phyloP scores from a whole-genome alignment of 1,139 yeast species.

The Saccharomyces pastorianus region DNA sequence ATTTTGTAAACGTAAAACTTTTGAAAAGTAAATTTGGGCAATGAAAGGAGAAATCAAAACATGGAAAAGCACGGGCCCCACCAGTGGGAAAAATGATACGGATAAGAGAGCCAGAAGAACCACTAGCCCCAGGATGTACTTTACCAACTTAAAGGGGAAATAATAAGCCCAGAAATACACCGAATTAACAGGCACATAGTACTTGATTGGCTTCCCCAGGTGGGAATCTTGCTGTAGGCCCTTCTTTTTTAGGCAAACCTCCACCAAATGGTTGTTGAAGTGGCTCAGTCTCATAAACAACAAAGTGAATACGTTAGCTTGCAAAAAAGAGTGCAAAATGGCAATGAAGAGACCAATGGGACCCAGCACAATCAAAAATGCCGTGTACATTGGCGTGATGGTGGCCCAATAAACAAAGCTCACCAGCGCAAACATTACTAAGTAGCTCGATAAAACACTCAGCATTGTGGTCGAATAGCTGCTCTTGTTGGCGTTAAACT shows the following conservation, averaged over 20 bases:
- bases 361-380: constrained; percentile 25
- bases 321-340: constrained; percentile 24
- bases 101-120: constrained; percentile 12
- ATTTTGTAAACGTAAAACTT: constrained; percentile 19
- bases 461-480: constrained; percentile 14
- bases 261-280: constrained; percentile 15
- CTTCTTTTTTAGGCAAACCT: constrained; percentile 11
- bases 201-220: constrained; percentile 20
- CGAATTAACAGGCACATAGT: constrained; percentile 22
- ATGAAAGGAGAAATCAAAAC: constrained; percentile 23
- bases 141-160: constrained; percentile 22
- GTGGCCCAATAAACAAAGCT: constrained; percentile 25
- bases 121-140: constrained; percentile 15
- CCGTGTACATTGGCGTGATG: constrained; percentile 27
- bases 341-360: constrained; percentile 27
- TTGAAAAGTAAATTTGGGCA: constrained; percentile 23
- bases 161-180: constrained; percentile 26
- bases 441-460: constrained; percentile 15
- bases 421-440: constrained; percentile 15
- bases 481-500: constrained; percentile 12
- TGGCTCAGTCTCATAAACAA: constrained; percentile 27
- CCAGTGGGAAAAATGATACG: constrained; percentile 24
- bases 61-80: constrained; percentile 27
- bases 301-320: constrained; percentile 27
- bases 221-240: constrained; percentile 8